Evolutionary conservation across 2,329 filamentous ascomycete genomes (phyloP).

Genomic region (Fusarium denticulatum): DNA sequence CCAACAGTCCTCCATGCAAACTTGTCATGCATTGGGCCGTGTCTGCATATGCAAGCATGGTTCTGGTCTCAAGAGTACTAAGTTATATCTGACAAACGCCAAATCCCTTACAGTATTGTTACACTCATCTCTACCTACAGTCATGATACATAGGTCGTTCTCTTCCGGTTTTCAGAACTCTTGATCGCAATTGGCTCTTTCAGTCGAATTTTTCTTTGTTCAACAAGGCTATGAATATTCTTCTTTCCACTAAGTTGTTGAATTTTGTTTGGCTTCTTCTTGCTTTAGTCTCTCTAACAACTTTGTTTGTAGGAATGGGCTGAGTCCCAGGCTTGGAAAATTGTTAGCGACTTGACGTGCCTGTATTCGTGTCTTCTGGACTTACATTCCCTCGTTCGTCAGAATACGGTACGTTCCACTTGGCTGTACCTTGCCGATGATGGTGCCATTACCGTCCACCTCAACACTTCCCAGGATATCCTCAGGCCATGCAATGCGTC

Average conservation of each 20-base stretch:
- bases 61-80: not conserved
- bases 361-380: constrained; percentile 31
- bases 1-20: not conserved
- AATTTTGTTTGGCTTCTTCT: constrained; percentile 57
- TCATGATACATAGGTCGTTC: constrained; percentile 8
- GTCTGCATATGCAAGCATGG: not conserved
- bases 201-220: not conserved
- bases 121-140: constrained; percentile 14
- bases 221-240: not conserved
- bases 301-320: constrained; percentile 62
- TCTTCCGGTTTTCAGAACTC: not conserved
- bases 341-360: constrained; percentile 30
- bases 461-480: constrained; percentile 76
- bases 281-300: constrained; percentile 62
- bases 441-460: constrained; percentile 66
- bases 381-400: constrained; percentile 75
- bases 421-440: constrained; percentile 67
- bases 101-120: not conserved
- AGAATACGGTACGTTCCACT: constrained; percentile 72
- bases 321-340: constrained; percentile 44
- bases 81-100: not conserved
- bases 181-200: not conserved
- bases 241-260: constrained; percentile 37
- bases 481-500: constrained; percentile 74
- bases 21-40: not conserved